Conservation (phyloP, 148 eudicot species). For the Vaccinium corymbosum region DNA sequence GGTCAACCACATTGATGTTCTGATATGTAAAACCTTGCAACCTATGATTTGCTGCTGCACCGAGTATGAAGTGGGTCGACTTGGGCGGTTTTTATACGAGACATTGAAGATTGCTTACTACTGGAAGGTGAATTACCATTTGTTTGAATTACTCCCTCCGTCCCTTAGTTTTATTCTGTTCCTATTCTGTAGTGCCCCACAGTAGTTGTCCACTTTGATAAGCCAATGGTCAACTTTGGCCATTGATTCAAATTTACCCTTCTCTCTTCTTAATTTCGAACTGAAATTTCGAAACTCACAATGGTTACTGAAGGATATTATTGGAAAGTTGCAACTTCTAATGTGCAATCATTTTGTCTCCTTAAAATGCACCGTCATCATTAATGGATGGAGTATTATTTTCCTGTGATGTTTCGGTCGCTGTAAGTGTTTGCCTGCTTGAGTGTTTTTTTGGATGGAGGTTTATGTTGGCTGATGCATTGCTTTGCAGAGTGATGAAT, state of each 20-base stretch:
- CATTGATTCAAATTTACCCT: neutral
- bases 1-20: conserved; percentile 93
- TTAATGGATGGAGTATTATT: neutral
- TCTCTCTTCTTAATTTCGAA: neutral
- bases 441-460: neutral
- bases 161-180: neutral
- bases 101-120: conserved; percentile 83
- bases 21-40: conserved; percentile 93
- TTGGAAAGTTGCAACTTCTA: neutral
- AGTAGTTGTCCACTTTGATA: neutral
- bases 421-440: neutral
- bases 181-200: neutral
- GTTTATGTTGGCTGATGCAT: conserved; percentile 1
- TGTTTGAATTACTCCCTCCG: neutral
- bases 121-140: conserved; percentile 71
- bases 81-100: conserved; percentile 87
- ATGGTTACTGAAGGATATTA: neutral
- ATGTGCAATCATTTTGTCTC: neutral
- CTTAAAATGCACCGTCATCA: neutral
- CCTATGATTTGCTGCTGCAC: conserved; percentile 99
- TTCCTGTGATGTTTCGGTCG: neutral
- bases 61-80: conserved; percentile 96
- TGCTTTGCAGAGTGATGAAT: conserved; percentile 77
- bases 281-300: neutral
- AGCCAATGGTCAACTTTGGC: neutral